Percentiles rank a stretch among this genome's conserved stretches.
Conservation (phyloP, 2,329 filamentous ascomycete species). For the Aspergillus japonicus region DNA sequence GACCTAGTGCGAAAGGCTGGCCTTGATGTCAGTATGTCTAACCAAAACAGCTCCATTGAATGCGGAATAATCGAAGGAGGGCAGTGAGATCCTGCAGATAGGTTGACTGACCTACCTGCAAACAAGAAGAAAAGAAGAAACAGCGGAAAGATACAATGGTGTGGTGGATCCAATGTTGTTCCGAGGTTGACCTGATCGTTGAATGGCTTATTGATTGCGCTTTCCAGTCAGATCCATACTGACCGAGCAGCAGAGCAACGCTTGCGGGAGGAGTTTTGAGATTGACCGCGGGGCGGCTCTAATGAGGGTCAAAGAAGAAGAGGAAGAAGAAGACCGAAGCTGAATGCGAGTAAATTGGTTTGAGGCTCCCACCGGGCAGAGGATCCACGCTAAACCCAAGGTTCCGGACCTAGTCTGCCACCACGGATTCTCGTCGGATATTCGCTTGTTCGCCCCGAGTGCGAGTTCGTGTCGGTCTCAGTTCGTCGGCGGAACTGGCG, state of each 20-base stretch:
- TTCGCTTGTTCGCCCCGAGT: background rate
- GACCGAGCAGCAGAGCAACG: conserved; percentile 4
- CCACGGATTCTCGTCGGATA: background rate
- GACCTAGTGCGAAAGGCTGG: background rate
- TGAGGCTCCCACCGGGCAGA: conserved; percentile 5
- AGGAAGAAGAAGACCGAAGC: background rate
- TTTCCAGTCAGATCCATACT: conserved; percentile 10
- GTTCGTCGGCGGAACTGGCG: background rate
- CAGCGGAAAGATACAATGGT: background rate
- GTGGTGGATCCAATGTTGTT: background rate
- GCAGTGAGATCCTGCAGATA: background rate
- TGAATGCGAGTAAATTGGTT: background rate
- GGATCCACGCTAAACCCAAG: conserved; percentile 19
- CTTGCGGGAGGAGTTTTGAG: background rate
- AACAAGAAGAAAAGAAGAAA: conserved; percentile 4
- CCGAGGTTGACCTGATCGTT: background rate
- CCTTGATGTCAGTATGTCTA: background rate
- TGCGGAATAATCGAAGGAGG: background rate
- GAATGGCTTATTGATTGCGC: background rate
- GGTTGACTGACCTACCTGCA: conserved; percentile 5
- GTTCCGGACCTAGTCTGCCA: conserved; percentile 14
- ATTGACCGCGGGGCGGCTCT: background rate
- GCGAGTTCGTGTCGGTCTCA: background rate
- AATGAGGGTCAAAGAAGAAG: background rate
- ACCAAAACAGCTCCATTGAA: background rate